Base-by-base conservation (phyloP, 257 asterid species). In the Petunia secreta region DNA sequence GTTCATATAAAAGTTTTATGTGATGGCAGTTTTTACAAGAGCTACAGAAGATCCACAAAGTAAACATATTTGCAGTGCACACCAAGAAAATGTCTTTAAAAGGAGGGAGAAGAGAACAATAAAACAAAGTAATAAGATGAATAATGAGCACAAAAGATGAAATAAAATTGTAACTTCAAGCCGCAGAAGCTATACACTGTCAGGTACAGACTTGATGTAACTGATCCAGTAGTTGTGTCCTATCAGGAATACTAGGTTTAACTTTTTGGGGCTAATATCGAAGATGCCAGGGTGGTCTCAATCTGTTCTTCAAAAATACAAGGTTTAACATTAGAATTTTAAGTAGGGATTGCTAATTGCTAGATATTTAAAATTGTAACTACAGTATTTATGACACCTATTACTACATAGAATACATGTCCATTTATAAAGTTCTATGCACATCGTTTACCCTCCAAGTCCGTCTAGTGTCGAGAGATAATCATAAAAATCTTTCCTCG, bases 21-120 rank as follows among this genome's bases (percentile, higher is more conserved):
- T 8, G 25, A 69, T 69, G 39, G 58, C 41, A 69, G 5, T 46
- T 69, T 46, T 44, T 9, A 69, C 16, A 5, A 69, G 41, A 8
- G 46, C 16, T n/a, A 43, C 15, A 67, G 55, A 50, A 67, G 69
- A 25, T 69, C 41, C 58, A 69, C 76, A 69, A 16, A 3, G 76
- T 46, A 57, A 68, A 68, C 41, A 44, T 69, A 57, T 44, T 46
- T 16, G 41, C 76, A 69, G 58, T 41, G 8, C 58, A 2, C 5
- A 69, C 58, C 4, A 16, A 48, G 10, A 58, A 69, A 44, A 4
- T 69, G 58, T 2, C 76, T 69, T 16, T 4, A 2, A 69, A 69
- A 69, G 34, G 41, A 44, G 40, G 41, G 16, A 69, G 41, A 41
- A 16, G 41, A 46, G 16, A 38, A 46, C 58, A 44, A 9, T 16